Evolutionary conservation across 2,329 filamentous ascomycete species (phyloP), one percentile per base, ranked within the genome.

Genomic region (Cladophialophora exuberans): DNA sequence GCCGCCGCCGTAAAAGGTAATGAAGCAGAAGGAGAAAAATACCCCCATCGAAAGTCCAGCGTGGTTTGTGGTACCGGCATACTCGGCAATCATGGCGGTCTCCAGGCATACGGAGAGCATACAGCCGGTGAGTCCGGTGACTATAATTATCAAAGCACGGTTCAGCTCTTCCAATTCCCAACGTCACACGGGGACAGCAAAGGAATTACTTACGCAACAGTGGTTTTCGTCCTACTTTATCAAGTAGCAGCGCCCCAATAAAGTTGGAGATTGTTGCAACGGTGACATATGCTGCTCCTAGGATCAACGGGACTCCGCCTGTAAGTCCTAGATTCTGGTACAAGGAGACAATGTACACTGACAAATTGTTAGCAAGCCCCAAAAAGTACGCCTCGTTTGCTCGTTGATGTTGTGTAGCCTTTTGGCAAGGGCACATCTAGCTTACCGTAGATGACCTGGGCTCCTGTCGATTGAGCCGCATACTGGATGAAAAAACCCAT

Each of bases 11-110:
- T 62, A 60, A 28, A 60, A 58, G 23, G 35, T 36, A 18, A 62
- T 57, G 57, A 60, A 62, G 25, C 56, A 53, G 49, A 58, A 62
- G 2, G 93, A 93, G 77, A 94, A 93, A 59, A 89, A 84, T 13
- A 64, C 56, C 15, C 56, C 53, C 51, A 55, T 56, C 23, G 50
- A 52, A n/a, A 62, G 54, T 13, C 60, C 60, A n/a, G 57, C 57
- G 17, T 55, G 43, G 43, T 61, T 62, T 6, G 51, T 52, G 17
- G 73, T 75, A 2, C 72, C 72, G 0, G 70, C 66, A 30, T 57
- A 64, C 22, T 51, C 28, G 15, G 62, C 61, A 25, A 62, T 59
- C 56, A 63, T 63, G 15, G 62, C 57, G 10, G 57, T 60, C 25
- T 62, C 58, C 18, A 61, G 22, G 42, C 47, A 54, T 22, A 61